Evolutionary conservation across 108 stramenopile species (phyloP).

Genomic region (Nitzschia palea): DNA sequence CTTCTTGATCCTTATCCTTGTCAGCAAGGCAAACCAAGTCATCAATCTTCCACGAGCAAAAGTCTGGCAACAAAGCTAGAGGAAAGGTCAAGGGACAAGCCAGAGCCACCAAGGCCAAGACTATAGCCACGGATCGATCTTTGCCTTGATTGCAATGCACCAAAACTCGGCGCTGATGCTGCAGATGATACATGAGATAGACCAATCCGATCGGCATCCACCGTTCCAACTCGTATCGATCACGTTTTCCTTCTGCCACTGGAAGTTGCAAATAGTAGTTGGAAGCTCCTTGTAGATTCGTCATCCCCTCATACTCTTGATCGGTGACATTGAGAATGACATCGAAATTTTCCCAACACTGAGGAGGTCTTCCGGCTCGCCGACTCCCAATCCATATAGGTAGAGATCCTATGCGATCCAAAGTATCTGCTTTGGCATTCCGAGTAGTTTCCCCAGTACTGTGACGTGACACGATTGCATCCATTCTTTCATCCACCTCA

Average conservation of each 20-base stretch:
- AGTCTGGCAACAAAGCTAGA: background rate
- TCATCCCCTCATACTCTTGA: constrained; percentile 59
- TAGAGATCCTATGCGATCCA: constrained; percentile 48
- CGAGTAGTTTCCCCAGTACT: background rate
- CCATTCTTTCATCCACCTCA: constrained; percentile 37
- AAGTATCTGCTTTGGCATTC: background rate
- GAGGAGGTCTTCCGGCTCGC: constrained; percentile 63
- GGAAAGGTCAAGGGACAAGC: constrained; percentile 33
- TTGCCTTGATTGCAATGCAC: constrained; percentile 81
- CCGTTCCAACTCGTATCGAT: constrained; percentile 58
- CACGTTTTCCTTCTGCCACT: constrained; percentile 73
- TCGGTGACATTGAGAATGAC: constrained; percentile 76
- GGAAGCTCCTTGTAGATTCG: background rate
- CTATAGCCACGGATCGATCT: constrained; percentile 79
- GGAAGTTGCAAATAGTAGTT: constrained; percentile 64
- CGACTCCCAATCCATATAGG: constrained; percentile 71
- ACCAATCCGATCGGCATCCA: constrained; percentile 69
- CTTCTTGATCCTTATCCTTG: background rate
- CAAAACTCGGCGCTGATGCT: constrained; percentile 42
- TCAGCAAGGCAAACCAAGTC: background rate
- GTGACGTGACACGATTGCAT: constrained; percentile 20
- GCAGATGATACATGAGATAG: constrained; percentile 51
- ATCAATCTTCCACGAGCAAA: background rate
- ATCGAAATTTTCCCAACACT: constrained; percentile 73
- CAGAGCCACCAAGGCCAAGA: constrained; percentile 44